phyloP scores from a whole-genome alignment of 768 basidiomycete species.

The Baorangia bicolor region DNA sequence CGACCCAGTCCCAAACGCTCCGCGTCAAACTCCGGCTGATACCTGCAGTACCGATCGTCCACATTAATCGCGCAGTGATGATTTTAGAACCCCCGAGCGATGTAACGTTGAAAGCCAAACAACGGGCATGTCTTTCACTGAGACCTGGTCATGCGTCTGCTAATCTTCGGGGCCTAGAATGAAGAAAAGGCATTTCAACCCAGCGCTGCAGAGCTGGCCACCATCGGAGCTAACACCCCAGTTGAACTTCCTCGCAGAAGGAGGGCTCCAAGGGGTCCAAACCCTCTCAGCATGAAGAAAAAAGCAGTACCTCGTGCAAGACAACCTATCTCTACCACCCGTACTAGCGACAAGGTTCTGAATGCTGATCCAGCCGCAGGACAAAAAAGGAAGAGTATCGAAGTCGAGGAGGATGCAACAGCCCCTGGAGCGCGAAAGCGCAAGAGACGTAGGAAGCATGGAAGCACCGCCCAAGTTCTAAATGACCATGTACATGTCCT shows the following conservation, averaged over 20 bases:
- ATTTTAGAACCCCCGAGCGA: conserved; percentile 89
- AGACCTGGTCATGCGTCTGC: neutral
- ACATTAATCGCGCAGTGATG: conserved; percentile 90
- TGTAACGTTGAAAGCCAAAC: conserved; percentile 69
- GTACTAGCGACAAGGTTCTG: neutral
- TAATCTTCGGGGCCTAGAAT: conserved; percentile 39
- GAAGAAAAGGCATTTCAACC: conserved; percentile 64
- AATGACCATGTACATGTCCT: neutral
- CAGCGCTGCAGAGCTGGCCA: conserved; percentile 45
- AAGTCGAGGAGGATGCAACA: neutral
- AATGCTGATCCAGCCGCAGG: neutral
- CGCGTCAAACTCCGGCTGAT: conserved; percentile 67
- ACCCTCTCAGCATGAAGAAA: conserved; percentile 92
- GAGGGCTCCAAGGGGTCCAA: conserved; percentile 82
- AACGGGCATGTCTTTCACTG: conserved; percentile 40
- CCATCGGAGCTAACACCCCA: conserved; percentile 36
- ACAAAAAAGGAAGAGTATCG: conserved; percentile 21
- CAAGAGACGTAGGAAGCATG: conserved; percentile 24
- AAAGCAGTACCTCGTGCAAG: conserved; percentile 44
- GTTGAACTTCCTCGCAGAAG: conserved; percentile 49
- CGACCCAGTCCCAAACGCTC: conserved; percentile 76
- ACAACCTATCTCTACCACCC: neutral
- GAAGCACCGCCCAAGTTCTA: neutral
- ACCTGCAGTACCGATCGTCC: conserved; percentile 86
- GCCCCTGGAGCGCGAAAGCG: conserved; percentile 9